A percentile compares a stretch with the other conserved stretches of the same genome.
phyloP scores from a whole-genome alignment of 768 basidiomycete genomes.

The Collybia nuda region DNA sequence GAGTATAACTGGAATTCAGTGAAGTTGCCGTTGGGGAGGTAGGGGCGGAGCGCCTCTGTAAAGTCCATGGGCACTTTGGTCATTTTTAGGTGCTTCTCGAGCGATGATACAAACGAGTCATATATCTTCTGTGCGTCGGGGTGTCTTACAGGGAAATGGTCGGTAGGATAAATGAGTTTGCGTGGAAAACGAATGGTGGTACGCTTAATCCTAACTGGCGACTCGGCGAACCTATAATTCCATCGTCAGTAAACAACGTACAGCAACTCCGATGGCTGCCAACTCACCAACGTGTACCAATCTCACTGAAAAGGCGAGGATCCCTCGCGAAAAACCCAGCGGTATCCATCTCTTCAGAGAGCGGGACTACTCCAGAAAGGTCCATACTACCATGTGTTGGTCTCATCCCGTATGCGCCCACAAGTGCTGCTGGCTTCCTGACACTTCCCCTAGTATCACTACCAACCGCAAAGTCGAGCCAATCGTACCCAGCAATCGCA shows the following conservation, averaged over 20 bases:
- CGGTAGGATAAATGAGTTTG: constrained; percentile 30
- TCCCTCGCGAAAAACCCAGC: constrained; percentile 35
- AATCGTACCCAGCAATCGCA: constrained; percentile 36
- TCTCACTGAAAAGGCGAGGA: constrained; percentile 25
- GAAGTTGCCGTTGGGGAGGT: constrained; percentile 28
- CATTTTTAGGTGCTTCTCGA: constrained; percentile 26
- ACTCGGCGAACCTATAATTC: constrained; percentile 27
- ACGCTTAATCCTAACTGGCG: constrained; percentile 22
- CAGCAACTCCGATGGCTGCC: background rate
- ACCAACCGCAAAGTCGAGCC: constrained; percentile 37
- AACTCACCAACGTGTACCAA: constrained; percentile 28
- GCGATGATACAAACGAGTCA: constrained; percentile 22
- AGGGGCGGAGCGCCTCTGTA: constrained; percentile 24
- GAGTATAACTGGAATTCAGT: constrained; percentile 25
- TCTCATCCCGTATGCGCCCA: constrained; percentile 35
- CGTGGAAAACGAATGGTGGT: constrained; percentile 25
- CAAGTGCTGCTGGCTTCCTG: constrained; percentile 37
- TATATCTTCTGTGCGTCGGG: constrained; percentile 29
- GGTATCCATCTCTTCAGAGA: constrained; percentile 40
- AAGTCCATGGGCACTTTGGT: constrained; percentile 24
- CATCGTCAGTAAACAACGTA: background rate
- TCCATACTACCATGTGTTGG: constrained; percentile 32
- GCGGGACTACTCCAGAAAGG: constrained; percentile 30
- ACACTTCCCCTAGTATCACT: constrained; percentile 40
- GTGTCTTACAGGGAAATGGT: constrained; percentile 32